Percentiles rank a stretch among this genome's conserved stretches.
Evolutionary conservation across 1,284 basidiomycete species (phyloP).

Genomic region (Coriolopsis trogii): DNA sequence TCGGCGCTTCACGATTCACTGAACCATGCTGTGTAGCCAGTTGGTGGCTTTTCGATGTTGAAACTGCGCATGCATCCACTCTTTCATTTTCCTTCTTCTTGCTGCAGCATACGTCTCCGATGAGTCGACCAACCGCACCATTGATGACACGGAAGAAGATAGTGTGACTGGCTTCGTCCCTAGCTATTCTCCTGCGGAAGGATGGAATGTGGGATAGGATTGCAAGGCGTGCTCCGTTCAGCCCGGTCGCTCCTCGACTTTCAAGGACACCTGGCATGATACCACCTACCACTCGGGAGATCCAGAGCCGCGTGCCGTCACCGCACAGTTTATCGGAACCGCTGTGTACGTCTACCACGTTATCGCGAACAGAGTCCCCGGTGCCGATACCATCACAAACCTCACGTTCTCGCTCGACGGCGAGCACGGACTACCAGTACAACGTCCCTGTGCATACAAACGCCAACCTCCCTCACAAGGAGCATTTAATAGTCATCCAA

Average conservation of each 20-base stretch:
- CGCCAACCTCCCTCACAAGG: constrained; percentile 15
- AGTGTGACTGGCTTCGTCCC: constrained; percentile 34
- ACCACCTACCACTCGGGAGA: constrained; percentile 8
- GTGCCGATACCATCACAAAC: constrained; percentile 31
- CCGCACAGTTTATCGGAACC: constrained; percentile 22
- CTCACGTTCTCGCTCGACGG: constrained; percentile 42
- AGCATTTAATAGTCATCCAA: constrained; percentile 24
- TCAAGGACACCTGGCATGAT: constrained; percentile 27
- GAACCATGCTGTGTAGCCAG: no score
- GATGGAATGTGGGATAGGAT: constrained; percentile 32
- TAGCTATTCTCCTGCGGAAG: constrained; percentile 30
- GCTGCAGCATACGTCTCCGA: no score
- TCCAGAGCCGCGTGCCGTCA: constrained; percentile 3
- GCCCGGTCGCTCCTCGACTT: constrained; percentile 18
- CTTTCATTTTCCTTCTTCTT: no score
- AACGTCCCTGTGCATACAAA: constrained; percentile 36
- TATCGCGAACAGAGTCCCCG: constrained; percentile 24
- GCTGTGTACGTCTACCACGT: constrained; percentile 38
- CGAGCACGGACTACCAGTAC: constrained; percentile 33
- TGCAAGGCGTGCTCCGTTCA: constrained; percentile 29
- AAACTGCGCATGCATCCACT: no score
- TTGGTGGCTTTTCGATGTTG: no score
- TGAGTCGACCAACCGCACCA: constrained; percentile 42
- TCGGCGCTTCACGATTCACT: no score
- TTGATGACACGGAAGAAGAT: constrained; percentile 47